phyloP scores from a whole-genome alignment of 192 early-diverging fungal genomes.

The Gigaspora rosea region DNA sequence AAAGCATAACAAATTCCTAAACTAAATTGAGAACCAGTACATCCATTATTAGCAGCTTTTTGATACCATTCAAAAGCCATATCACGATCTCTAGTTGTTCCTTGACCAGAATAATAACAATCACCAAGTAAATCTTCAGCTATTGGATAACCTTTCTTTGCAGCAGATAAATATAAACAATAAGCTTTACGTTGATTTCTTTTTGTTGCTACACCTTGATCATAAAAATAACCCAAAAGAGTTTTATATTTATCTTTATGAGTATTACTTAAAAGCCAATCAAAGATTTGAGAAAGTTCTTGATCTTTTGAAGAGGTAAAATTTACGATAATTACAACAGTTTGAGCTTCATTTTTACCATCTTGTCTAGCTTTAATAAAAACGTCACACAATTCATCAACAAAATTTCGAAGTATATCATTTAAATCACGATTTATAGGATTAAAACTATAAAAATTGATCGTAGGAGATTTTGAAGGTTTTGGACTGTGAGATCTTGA shows the following conservation, averaged over 20 bases:
- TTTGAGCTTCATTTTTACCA: not conserved
- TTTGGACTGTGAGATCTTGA: not conserved
- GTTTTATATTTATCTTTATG: conserved; percentile 1
- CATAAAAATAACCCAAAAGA: not conserved
- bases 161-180: not conserved
- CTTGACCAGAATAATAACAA: conserved; percentile 4
- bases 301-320: not conserved
- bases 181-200: not conserved
- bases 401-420: not conserved
- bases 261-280: not conserved
- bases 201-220: not conserved
- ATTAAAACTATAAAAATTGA: no score
- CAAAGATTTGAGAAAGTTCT: not conserved
- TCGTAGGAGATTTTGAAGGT: no score
- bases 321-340: not conserved
- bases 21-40: not conserved
- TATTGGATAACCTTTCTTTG: not conserved
- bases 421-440: not conserved
- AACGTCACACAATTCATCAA: not conserved
- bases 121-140: not conserved
- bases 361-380: not conserved
- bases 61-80: not conserved
- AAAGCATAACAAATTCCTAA: not conserved
- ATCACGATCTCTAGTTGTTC: not conserved
- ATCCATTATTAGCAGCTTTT: not conserved